Base-by-base conservation (phyloP, 768 basidiomycete genomes). In the Amanita exitialis region DNA sequence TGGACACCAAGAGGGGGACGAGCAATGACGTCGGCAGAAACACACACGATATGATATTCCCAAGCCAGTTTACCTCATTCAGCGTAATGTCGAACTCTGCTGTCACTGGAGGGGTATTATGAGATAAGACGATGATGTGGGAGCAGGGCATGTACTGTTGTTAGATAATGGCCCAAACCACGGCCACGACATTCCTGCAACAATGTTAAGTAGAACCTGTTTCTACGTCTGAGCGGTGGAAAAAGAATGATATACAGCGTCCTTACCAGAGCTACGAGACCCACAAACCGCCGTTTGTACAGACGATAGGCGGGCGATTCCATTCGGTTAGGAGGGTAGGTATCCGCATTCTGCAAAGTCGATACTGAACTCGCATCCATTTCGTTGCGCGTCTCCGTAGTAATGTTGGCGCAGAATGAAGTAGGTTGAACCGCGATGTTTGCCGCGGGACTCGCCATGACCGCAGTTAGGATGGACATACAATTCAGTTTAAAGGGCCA, bases 91-190 rank as follows among this genome's bases (percentile, higher is more conserved):
- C 67, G 57, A 90, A 89, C 35, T 86, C 79, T 10, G 77, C 74
- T 57, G 76, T 86, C 89, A 25, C 47, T 55, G 32, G 39, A n/a
- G 53, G 28, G 42, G 7, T 34, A 36, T 32, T 15, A 34, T 27
- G 20, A 27, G 12, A 38, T 16, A 16, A 12, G 13, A 28, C 23
- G 21, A 27, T n/a, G n/a, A 32, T 47, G 21, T 6, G 6, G 12
- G 10, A 3, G n/a, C 2, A 7, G 10, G 8, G 6, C 23, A 54
- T 71, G 41, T 44, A 89, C 88, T 71, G 57, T 81, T 63, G 37
- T 79, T 80, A 0, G 89, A 70, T 49, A 93, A 90, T 2, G 90
- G 86, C 3, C 89, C 88, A 59, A 91, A 92, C 88, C 88, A 92
- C 3, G 84, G 75, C 77, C 80, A 81, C 7, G 75, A 67, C 81